Conservation (phyloP, 257 asterid species). For the Verbascum thapsus region DNA sequence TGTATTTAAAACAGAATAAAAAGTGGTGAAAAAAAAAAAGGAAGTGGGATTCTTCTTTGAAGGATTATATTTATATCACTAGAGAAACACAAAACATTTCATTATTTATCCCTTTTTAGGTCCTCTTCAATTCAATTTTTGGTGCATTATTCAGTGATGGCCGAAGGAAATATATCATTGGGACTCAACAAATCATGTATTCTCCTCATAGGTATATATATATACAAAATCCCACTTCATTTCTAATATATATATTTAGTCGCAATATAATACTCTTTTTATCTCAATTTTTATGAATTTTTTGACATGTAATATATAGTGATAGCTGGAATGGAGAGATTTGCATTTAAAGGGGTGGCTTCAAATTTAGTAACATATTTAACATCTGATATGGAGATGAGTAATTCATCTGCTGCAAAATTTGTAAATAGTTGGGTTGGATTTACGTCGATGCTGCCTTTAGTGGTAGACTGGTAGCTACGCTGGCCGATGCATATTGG, state of each 20-base stretch:
- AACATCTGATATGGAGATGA: slow-evolving; percentile 73
- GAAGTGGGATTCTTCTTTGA: slow-evolving; percentile 17
- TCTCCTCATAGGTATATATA: slow-evolving; percentile 66
- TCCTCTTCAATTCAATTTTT: not conserved
- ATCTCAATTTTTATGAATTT: not conserved
- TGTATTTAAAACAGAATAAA: slow-evolving; percentile 24
- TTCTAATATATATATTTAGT: not conserved
- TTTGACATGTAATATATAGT: slow-evolving; percentile 38
- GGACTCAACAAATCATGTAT: slow-evolving; percentile 69
- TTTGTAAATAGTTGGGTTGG: slow-evolving; percentile 86
- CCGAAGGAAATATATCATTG: slow-evolving; percentile 35
- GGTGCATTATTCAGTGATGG: slow-evolving; percentile 33
- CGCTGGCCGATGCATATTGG: slow-evolving; percentile 80
- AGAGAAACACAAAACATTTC: slow-evolving; percentile 10
- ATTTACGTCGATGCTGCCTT: slow-evolving; percentile 76
- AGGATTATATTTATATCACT: not conserved
- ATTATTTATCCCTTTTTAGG: not conserved
- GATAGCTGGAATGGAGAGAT: slow-evolving; percentile 86
- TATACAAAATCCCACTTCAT: not conserved
- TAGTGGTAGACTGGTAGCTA: slow-evolving; percentile 68
- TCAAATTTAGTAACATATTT: slow-evolving; percentile 86
- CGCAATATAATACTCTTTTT: no score
- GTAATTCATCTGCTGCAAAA: slow-evolving; percentile 87
- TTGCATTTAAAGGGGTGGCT: slow-evolving; percentile 94
- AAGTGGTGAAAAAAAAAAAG: slow-evolving; percentile 19